Percentiles rank a stretch among this genome's conserved stretches.
Evolutionary conservation across 2,329 filamentous ascomycete species (phyloP).

Genomic region (Pseudohalonectria lignicola): DNA sequence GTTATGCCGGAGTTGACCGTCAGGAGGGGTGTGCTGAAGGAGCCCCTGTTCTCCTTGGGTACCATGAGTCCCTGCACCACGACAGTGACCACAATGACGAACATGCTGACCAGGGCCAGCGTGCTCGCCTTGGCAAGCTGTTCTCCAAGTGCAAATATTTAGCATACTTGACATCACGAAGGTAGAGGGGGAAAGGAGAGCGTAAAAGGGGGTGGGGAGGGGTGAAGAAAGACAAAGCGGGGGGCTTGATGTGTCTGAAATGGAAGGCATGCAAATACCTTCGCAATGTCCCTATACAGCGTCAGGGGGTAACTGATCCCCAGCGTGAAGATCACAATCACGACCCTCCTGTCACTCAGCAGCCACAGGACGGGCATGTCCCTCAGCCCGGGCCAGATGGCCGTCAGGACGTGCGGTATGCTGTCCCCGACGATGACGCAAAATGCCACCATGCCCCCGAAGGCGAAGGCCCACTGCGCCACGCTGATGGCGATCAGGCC

Average conservation of each 20-base stretch:
- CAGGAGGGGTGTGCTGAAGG: slow-evolving; percentile 57
- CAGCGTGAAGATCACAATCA: slow-evolving; percentile 81
- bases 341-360: slow-evolving; percentile 67
- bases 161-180: not conserved
- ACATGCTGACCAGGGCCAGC: slow-evolving; percentile 85
- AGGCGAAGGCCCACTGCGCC: slow-evolving; percentile 97
- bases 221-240: not conserved
- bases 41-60: slow-evolving; percentile 59
- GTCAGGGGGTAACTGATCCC: slow-evolving; percentile 85
- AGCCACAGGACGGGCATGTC: slow-evolving; percentile 70
- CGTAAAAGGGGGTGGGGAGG: not conserved
- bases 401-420: slow-evolving; percentile 79
- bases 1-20: slow-evolving; percentile 83
- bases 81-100: slow-evolving; percentile 78
- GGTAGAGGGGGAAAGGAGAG: too few species aligned
- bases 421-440: slow-evolving; percentile 95
- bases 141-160: slow-evolving; percentile 4
- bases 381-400: slow-evolving; percentile 67
- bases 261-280: slow-evolving; percentile 52
- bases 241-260: too few species aligned
- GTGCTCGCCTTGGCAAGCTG: slow-evolving; percentile 93
- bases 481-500: slow-evolving; percentile 81
- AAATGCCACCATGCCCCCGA: slow-evolving; percentile 97
- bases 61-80: slow-evolving; percentile 72
- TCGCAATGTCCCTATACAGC: slow-evolving; percentile 91